These are phyloP conservation scores for Pseudogymnoascus sp. DNA, from an alignment of 2,329 filamentous ascomycete species.

Conservation along the genomic window DNA sequence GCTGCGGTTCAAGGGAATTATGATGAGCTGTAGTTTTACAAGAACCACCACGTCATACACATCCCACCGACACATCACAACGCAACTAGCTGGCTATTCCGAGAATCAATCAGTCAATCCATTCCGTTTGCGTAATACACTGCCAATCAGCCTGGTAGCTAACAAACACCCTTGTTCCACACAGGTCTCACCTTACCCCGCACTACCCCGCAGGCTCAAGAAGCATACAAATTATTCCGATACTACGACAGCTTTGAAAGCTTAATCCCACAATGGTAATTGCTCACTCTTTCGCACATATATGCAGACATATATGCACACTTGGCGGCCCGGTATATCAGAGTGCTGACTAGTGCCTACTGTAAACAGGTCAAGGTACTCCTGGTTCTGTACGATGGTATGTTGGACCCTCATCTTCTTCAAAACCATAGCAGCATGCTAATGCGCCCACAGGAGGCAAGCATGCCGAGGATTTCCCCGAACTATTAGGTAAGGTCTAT, in stretches of 20 bases:
- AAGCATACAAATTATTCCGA: neutral
- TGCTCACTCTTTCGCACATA: neutral
- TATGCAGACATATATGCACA: neutral
- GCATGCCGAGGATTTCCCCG: slow-evolving; percentile 78
- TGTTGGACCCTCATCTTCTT: slow-evolving; percentile 28
- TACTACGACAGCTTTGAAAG: neutral
- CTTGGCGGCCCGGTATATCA: slow-evolving; percentile 14
- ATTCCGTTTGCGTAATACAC: neutral
- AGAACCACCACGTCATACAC: neutral
- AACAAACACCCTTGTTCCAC: slow-evolving; percentile 7
- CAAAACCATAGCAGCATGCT: slow-evolving; percentile 3
- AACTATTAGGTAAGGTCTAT: slow-evolving; percentile 39
- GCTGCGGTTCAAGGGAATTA: neutral
- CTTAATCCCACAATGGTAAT: neutral
- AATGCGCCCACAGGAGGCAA: slow-evolving; percentile 52
- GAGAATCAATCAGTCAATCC: neutral
- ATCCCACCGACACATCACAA: neutral
- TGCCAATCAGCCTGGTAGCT: neutral
- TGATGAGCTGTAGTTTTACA: neutral
- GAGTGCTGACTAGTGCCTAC: slow-evolving; percentile 27
- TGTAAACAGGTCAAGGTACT: slow-evolving; percentile 79
- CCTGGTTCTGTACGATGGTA: slow-evolving; percentile 83
- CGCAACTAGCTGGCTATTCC: neutral
- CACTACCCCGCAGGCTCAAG: neutral
- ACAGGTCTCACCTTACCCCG: slow-evolving; percentile 1